Percentiles rank a stretch among this genome's conserved stretches.
These are phyloP conservation scores for Verticillium zaregamsianum DNA, from an alignment of 2,329 filamentous ascomycete genomes.

Conservation along the genomic window DNA sequence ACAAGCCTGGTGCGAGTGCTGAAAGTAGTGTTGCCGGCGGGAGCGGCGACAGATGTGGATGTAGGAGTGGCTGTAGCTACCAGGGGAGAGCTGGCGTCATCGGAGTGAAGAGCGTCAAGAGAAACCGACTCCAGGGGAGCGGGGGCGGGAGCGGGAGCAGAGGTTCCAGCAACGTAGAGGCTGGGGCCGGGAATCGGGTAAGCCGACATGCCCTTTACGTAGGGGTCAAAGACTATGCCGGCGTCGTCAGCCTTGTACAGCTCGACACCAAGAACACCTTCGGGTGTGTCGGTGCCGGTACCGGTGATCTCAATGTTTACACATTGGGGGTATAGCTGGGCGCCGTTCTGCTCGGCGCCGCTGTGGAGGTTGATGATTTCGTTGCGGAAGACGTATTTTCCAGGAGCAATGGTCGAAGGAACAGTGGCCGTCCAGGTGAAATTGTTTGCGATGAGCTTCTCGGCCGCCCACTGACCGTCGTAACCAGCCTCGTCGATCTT, in stretches of 20 bases:
- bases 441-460: conserved; percentile 35
- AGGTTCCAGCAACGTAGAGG: background rate
- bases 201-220: background rate
- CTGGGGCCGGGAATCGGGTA: background rate
- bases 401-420: conserved; percentile 24
- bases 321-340: conserved; percentile 49
- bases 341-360: conserved; percentile 35
- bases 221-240: conserved; percentile 26
- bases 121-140: background rate
- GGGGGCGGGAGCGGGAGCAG: background rate
- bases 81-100: background rate
- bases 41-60: background rate
- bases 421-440: conserved; percentile 27
- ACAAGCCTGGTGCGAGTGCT: background rate
- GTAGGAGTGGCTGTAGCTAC: background rate
- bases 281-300: conserved; percentile 26
- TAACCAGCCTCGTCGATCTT: conserved; percentile 56
- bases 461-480: conserved; percentile 32
- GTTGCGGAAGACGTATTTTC: conserved; percentile 45
- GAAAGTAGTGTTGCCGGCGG: background rate
- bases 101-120: background rate
- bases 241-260: conserved; percentile 23
- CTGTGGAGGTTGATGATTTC: conserved; percentile 48
- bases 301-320: conserved; percentile 42
- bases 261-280: conserved; percentile 23